phyloP scores from a whole-genome alignment of 345 rosid species.

The Sonneratia alba region DNA sequence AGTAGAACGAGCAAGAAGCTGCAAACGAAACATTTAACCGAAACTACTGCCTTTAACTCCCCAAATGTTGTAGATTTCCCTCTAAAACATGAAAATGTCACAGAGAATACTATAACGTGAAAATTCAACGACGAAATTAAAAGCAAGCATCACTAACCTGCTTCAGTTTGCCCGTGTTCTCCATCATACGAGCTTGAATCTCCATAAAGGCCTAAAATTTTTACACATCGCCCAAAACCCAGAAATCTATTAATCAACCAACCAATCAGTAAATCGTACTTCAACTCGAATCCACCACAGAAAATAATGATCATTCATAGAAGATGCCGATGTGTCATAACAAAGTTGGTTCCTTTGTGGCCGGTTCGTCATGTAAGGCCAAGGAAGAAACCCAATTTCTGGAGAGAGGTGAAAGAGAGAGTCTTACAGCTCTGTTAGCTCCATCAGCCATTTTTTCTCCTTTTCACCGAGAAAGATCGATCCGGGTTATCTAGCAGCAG shows the following conservation, averaged over 20 bases:
- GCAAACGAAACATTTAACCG: not conserved
- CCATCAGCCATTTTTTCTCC: slow-evolving; percentile 43
- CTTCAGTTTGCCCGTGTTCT: slow-evolving; percentile 54
- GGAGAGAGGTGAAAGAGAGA: not conserved
- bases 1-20: not conserved
- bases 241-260: not conserved
- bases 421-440: slow-evolving; percentile 28
- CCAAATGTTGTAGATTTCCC: not conserved
- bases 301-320: not conserved
- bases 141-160: slow-evolving; percentile 26
- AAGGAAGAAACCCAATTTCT: not conserved
- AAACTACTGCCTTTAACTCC: not conserved
- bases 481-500: no score
- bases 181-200: slow-evolving; percentile 63
- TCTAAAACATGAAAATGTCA: not conserved
- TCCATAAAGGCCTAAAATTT: slow-evolving; percentile 44
- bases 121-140: not conserved
- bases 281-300: not conserved
- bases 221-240: not conserved
- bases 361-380: not conserved
- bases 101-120: not conserved
- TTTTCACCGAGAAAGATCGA: not conserved
- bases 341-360: not conserved
- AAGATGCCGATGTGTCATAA: not conserved
- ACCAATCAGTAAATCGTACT: not conserved